Percentiles rank a stretch among this genome's conserved stretches.
These are phyloP conservation scores for Beta vulgaris DNA, from an alignment of 148 eudicot species.

Conservation along the genomic window DNA sequence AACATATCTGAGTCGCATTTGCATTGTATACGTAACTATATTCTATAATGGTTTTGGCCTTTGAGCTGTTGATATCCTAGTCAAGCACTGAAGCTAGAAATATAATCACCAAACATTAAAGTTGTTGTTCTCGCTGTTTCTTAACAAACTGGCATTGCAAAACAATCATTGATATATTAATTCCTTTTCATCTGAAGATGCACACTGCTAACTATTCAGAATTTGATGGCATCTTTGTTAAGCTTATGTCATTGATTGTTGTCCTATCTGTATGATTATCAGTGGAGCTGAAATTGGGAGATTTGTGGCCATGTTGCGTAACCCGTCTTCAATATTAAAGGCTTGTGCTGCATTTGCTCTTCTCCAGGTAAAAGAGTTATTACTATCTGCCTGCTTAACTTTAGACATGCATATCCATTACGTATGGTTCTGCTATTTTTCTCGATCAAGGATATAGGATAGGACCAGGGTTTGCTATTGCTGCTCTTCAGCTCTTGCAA, in stretches of 20 bases:
- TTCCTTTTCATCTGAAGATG: background rate
- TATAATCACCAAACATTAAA: background rate
- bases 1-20: background rate
- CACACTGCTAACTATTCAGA: background rate
- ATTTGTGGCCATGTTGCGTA: slow-evolving; percentile 77
- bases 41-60: background rate
- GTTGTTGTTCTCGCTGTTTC: background rate
- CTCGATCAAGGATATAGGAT: background rate
- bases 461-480: background rate
- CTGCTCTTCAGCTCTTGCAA: no score
- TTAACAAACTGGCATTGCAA: background rate
- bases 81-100: background rate
- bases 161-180: background rate
- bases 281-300: slow-evolving; percentile 95
- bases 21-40: background rate
- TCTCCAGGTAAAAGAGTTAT: slow-evolving; percentile 57
- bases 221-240: background rate
- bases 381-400: background rate
- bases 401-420: slow-evolving; percentile 9
- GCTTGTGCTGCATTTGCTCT: slow-evolving; percentile 88
- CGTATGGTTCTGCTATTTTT: background rate
- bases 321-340: slow-evolving; percentile 60
- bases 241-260: slow-evolving; percentile 7
- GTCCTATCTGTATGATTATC: slow-evolving; percentile 18
- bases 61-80: background rate